Percentiles rank a stretch among this genome's conserved stretches.
Evolutionary conservation across 2,329 filamentous ascomycete species (phyloP).

Genomic region (Zymoseptoria brevis): DNA sequence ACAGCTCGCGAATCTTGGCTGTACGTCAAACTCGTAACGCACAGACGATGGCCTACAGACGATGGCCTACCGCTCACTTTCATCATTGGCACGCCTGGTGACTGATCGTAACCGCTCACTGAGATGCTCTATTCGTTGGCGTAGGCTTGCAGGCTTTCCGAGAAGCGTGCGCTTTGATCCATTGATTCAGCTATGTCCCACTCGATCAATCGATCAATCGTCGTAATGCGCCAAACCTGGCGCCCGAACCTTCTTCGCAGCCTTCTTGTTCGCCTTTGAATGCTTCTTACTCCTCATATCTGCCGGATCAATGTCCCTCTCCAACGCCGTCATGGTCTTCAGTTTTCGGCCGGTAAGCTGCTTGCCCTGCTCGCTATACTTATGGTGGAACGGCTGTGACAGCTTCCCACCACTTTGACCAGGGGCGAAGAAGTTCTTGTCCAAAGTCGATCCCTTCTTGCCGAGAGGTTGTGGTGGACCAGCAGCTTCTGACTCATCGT

Average conservation of each 20-base stretch:
- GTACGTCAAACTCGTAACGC: not conserved
- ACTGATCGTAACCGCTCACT: not conserved
- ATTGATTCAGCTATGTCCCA: not conserved
- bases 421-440: conserved; percentile 80
- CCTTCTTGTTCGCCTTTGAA: conserved; percentile 68
- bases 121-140: not conserved
- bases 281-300: conserved; percentile 84
- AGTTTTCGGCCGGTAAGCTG: conserved; percentile 76
- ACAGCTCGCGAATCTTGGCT: not conserved
- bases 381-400: conserved; percentile 76
- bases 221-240: conserved; percentile 13
- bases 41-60: no score
- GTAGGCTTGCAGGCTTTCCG: not conserved
- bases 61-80: not conserved
- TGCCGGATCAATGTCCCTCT: conserved; percentile 74
- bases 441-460: conserved; percentile 66
- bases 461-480: conserved; percentile 46
- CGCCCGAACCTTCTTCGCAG: conserved; percentile 23
- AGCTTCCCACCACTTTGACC: conserved; percentile 56
- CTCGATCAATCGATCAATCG: conserved; percentile 6
- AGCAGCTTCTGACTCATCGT: conserved; percentile 39
- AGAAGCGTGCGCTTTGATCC: not conserved
- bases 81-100: not conserved
- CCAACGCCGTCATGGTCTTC: conserved; percentile 68
- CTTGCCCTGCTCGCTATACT: conserved; percentile 82